Evolutionary conservation across 768 basidiomycete species (phyloP), one percentile per base, ranked within the genome.

Genomic region (Mycena alexandri): DNA sequence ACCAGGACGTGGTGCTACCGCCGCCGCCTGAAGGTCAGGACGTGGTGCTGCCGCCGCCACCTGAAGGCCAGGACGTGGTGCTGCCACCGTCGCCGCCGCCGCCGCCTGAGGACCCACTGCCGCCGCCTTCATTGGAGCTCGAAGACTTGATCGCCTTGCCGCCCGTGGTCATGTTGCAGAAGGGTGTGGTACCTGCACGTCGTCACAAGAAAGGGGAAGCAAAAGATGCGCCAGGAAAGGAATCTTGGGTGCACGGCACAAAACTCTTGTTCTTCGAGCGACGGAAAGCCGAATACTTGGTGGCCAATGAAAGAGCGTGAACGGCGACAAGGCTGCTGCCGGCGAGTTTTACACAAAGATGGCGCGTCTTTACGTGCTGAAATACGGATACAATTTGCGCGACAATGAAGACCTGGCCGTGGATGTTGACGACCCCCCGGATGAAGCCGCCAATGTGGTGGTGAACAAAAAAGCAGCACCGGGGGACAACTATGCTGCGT

Each of bases 131-230:
- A n/a, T n/a, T n/a, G n/a, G n/a, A n/a, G n/a, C n/a, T n/a, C n/a
- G n/a, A n/a, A n/a, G n/a, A n/a, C n/a, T n/a, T n/a, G n/a, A n/a
- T n/a, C n/a, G n/a, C n/a, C n/a, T n/a, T n/a, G n/a, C n/a, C n/a
- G n/a, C n/a, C n/a, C n/a, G n/a, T n/a, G n/a, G n/a, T n/a, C n/a
- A n/a, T n/a, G n/a, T n/a, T n/a, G n/a, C n/a, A n/a, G n/a, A n/a
- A n/a, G n/a, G n/a, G n/a, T n/a, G n/a, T n/a, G n/a, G n/a, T n/a
- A 29, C 22, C 48, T 25, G 2, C 24, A 22, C 24, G 48, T 14
- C 24, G 17, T 29, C 52, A 34, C 13, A 46, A 50, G 14, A 33
- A 52, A 60, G 73, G 72, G 24, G 21, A 6, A 22, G 11, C 52
- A 57, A 44, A 25, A 7, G 24, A 41, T n/a, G n/a, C n/a, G n/a